Evolutionary conservation across 768 basidiomycete genomes (phyloP).

Genomic region (Mycena capillaripes): DNA sequence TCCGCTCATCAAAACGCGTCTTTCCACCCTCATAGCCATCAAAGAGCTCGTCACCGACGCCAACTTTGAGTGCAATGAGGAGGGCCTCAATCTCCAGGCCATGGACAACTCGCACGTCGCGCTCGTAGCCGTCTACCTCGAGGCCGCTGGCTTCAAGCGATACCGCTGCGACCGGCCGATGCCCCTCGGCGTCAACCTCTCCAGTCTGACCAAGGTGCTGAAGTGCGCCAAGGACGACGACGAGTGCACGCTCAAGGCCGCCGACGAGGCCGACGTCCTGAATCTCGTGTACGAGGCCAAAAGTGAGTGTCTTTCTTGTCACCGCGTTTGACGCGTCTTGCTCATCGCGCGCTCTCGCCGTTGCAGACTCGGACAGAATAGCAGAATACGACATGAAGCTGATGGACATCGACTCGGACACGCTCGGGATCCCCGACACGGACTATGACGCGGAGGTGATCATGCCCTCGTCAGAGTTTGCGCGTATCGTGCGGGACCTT

Average conservation of each 20-base stretch:
- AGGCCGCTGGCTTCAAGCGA: conserved; percentile 82
- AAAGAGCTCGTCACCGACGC: conserved; percentile 98
- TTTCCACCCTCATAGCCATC: conserved; percentile 73
- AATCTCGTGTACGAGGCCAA: conserved; percentile 92
- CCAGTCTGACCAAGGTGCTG: conserved; percentile 92
- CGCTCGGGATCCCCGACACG: conserved; percentile 95
- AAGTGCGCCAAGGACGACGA: conserved; percentile 99
- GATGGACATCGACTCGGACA: conserved; percentile 98
- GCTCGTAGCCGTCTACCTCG: conserved; percentile 89
- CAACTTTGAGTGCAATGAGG: conserved; percentile 97
- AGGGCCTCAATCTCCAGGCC: conserved; percentile 94
- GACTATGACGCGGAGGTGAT: conserved; percentile 95
- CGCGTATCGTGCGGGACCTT: conserved; percentile 93
- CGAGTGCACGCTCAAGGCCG: conserved; percentile 89
- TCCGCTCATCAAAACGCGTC: not conserved
- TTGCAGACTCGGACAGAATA: conserved; percentile 88
- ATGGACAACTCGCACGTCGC: conserved; percentile 99
- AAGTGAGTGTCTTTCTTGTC: conserved; percentile 63
- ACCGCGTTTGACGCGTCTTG: conserved; percentile 5
- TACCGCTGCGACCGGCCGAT: conserved; percentile 97
- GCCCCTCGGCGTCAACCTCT: conserved; percentile 90
- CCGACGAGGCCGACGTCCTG: conserved; percentile 91
- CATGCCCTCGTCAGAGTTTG: conserved; percentile 89
- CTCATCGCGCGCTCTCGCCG: conserved; percentile 11
- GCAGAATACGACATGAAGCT: conserved; percentile 99